Evolutionary conservation across 352 stramenopile species (phyloP).

Genomic region (Phytophthora brassicae): DNA sequence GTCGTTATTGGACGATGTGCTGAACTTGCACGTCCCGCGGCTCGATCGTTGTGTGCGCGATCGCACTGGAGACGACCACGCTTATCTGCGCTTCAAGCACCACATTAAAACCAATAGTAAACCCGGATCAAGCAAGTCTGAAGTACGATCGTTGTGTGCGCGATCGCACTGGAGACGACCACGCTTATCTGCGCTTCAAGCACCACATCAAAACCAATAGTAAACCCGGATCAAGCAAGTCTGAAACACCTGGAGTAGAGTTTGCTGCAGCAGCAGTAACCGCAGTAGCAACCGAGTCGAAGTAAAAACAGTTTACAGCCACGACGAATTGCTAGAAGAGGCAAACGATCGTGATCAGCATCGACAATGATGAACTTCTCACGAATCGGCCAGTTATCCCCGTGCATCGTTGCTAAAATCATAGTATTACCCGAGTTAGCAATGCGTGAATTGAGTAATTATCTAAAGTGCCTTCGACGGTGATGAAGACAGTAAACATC

Average conservation of each 20-base stretch:
- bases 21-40: conserved; percentile 75
- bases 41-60: conserved; percentile 83
- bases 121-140: conserved; percentile 25
- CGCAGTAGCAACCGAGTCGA: conserved; percentile 4
- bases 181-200: conserved; percentile 86
- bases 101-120: conserved; percentile 54
- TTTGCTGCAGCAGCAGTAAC: background rate
- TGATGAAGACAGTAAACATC: background rate
- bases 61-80: conserved; percentile 74
- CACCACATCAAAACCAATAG: conserved; percentile 67
- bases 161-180: conserved; percentile 75
- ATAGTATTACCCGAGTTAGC: no score
- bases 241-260: no score
- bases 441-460: background rate
- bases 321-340: no score
- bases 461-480: background rate
- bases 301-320: conserved; percentile 14
- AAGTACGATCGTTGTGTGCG: conserved; percentile 71
- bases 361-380: no score
- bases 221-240: conserved; percentile 24
- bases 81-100: conserved; percentile 87
- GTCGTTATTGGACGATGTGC: conserved; percentile 78
- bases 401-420: no score
- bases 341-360: background rate
- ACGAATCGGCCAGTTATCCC: no score